Conservation (phyloP, 2,329 filamentous ascomycete species). For the Colletotrichum karsti region DNA sequence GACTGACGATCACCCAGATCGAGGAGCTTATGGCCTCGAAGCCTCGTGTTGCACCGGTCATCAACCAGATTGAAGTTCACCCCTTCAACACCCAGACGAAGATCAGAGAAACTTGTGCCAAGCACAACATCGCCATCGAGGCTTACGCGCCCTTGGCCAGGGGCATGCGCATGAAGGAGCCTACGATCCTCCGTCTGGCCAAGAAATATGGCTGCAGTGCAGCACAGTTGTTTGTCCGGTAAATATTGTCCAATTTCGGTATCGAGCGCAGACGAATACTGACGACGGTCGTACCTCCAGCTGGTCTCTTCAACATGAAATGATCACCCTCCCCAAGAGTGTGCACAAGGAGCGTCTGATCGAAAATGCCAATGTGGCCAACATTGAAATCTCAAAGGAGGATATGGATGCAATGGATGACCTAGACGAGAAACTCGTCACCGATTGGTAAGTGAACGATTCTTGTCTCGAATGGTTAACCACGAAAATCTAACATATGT, state of each 20-base stretch:
- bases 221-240: conserved; percentile 76
- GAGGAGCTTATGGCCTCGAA: conserved; percentile 73
- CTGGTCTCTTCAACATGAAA: conserved; percentile 81
- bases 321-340: conserved; percentile 80
- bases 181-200: conserved; percentile 67
- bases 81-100: conserved; percentile 80
- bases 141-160: conserved; percentile 83
- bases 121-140: conserved; percentile 75
- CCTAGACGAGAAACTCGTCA: conserved; percentile 78
- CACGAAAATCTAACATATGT: not conserved
- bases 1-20: conserved; percentile 51
- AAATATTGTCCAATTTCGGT: not conserved
- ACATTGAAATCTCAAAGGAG: conserved; percentile 67
- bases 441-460: conserved; percentile 62
- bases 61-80: conserved; percentile 86
- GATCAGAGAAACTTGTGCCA: conserved; percentile 72
- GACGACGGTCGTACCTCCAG: conserved; percentile 42
- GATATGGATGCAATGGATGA: conserved; percentile 71
- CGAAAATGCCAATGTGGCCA: conserved; percentile 70
- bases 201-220: conserved; percentile 75
- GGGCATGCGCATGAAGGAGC: conserved; percentile 74
- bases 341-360: conserved; percentile 67
- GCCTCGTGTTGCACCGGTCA: conserved; percentile 69
- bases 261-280: too few relatives aligned
- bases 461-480: not conserved